Conservation (phyloP, 257 asterid genomes). For the Salvia hispanica region DNA sequence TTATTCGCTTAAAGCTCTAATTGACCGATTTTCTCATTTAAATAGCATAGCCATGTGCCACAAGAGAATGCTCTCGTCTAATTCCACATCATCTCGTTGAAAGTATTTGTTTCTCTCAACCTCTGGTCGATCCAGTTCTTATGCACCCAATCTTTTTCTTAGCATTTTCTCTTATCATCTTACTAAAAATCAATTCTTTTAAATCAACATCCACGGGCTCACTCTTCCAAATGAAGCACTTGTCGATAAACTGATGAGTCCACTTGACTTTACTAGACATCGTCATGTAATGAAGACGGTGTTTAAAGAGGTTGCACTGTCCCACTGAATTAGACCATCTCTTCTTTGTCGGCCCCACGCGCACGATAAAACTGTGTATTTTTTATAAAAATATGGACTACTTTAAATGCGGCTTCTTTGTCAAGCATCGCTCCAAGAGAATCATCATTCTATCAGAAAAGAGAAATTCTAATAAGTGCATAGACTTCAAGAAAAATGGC, state of each 20-base stretch:
- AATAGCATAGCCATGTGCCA: constrained; percentile 46
- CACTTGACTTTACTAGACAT: constrained; percentile 1
- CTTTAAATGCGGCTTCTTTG: not conserved
- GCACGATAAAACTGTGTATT: no score
- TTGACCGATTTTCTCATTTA: no score
- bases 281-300: constrained; percentile 23
- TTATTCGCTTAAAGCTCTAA: no score
- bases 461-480: constrained; percentile 14
- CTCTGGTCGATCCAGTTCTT: no score
- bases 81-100: constrained; percentile 20
- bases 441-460: constrained; percentile 29
- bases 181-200: constrained; percentile 26
- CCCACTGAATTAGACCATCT: constrained; percentile 45
- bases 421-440: constrained; percentile 7
- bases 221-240: not conserved
- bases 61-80: constrained; percentile 37
- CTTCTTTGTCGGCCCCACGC: constrained; percentile 16
- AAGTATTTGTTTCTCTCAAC: no score
- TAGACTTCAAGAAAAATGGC: constrained; percentile 35
- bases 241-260: no score
- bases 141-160: no score
- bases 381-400: no score
- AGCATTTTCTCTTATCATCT: not conserved
- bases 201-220: not conserved
- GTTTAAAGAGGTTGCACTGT: constrained; percentile 32